phyloP scores from a whole-genome alignment of 345 rosid species.

The Gynandropsis gynandra region DNA sequence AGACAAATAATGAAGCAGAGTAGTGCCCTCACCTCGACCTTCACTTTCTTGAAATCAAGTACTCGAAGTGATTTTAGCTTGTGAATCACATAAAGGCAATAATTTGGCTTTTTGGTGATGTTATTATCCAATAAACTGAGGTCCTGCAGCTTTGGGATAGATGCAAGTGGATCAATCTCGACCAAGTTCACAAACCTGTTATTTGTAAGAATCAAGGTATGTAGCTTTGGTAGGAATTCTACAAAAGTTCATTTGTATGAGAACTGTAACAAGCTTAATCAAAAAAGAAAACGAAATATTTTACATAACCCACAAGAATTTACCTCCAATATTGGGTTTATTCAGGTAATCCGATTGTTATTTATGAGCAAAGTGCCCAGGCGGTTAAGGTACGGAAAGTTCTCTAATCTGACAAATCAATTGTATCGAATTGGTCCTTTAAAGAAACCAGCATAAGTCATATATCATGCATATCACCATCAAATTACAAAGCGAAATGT shows the following conservation, averaged over 20 bases:
- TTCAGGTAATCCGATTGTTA: constrained; percentile 89
- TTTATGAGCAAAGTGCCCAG: constrained; percentile 83
- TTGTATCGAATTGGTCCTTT: constrained; percentile 97
- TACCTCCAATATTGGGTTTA: constrained; percentile 90
- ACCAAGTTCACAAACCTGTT: constrained; percentile 95
- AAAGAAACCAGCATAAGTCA: constrained; percentile 15
- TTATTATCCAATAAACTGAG: constrained; percentile 91
- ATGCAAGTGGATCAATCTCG: constrained; percentile 92
- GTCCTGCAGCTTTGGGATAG: constrained; percentile 79
- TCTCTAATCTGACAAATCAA: constrained; percentile 92
- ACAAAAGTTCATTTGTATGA: constrained; percentile 17
- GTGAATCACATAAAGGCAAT: constrained; percentile 83
- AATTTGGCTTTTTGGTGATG: constrained; percentile 84
- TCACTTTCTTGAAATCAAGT: too few relatives aligned
- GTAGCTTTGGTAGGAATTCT: constrained; percentile 90
- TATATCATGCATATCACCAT: background rate
- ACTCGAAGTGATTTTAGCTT: too few relatives aligned
- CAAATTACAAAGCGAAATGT: background rate
- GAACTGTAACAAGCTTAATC: constrained; percentile 4
- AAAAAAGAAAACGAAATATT: background rate
- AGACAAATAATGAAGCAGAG: constrained; percentile 8
- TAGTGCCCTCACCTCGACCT: constrained; percentile 58
- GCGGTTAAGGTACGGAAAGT: constrained; percentile 79
- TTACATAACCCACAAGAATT: background rate
- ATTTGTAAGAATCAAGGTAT: constrained; percentile 82